A percentile compares a stretch with the other conserved stretches of the same genome.
Conservation (phyloP, 805 yeast genomes). For the Wickerhamiella spandovensis region DNA sequence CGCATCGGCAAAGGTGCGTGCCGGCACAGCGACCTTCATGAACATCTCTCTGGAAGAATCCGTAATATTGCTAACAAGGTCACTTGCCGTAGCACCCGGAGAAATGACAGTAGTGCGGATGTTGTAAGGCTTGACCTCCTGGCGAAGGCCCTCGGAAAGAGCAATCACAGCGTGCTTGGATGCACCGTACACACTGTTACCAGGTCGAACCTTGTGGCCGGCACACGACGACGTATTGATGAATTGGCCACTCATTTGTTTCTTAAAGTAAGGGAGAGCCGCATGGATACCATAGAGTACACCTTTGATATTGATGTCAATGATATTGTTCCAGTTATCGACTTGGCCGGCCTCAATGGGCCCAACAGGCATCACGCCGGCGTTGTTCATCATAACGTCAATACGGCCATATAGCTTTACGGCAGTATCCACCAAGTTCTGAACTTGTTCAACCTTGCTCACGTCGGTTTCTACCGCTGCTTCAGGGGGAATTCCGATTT, state of each 20-base stretch:
- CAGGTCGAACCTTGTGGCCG: conserved; percentile 51
- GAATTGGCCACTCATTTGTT: conserved; percentile 46
- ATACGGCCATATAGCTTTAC: conserved; percentile 40
- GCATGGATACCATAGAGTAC: conserved; percentile 69
- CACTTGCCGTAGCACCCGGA: conserved; percentile 66
- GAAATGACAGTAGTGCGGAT: conserved; percentile 55
- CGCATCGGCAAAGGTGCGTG: background rate
- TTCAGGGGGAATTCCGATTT: conserved; percentile 31
- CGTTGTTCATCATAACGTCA: conserved; percentile 48
- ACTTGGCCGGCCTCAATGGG: conserved; percentile 59
- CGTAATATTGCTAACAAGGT: conserved; percentile 27
- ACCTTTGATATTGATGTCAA: conserved; percentile 70
- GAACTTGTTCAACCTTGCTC: conserved; percentile 35
- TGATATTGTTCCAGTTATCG: conserved; percentile 44
- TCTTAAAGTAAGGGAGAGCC: conserved; percentile 52
- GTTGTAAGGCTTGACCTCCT: conserved; percentile 55
- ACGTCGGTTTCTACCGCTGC: conserved; percentile 42
- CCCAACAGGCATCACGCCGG: conserved; percentile 53
- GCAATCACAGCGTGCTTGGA: conserved; percentile 47
- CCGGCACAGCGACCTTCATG: background rate
- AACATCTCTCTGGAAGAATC: background rate
- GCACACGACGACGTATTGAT: conserved; percentile 52
- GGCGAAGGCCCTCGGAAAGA: conserved; percentile 46
- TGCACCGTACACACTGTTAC: conserved; percentile 54
- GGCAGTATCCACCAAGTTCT: conserved; percentile 35